Conservation (phyloP, 1,284 basidiomycete genomes). For the Pulveroboletus sp. region DNA sequence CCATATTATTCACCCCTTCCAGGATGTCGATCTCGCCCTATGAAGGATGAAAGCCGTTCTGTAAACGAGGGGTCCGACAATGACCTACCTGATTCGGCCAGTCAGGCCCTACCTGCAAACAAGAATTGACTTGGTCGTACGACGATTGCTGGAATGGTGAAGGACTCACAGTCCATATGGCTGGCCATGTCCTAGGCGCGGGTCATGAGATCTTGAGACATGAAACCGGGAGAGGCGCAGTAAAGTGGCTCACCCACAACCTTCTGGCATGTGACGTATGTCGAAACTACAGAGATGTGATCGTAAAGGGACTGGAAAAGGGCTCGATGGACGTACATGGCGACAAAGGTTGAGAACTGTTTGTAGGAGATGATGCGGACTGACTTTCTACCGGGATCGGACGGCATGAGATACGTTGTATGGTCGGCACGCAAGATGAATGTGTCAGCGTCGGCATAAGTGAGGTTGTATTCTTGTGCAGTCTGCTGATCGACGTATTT, state of each 20-base stretch:
- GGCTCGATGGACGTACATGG: constrained; percentile 19
- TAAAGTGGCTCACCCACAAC: constrained; percentile 29
- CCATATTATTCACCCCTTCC: constrained; percentile 31
- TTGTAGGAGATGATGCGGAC: constrained; percentile 28
- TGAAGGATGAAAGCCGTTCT: neutral
- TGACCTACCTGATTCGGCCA: constrained; percentile 24
- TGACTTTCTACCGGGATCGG: constrained; percentile 32
- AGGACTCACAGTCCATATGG: constrained; percentile 29
- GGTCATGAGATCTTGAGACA: neutral
- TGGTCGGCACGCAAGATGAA: constrained; percentile 42
- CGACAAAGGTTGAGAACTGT: constrained; percentile 16
- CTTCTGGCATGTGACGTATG: constrained; percentile 30
- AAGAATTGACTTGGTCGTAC: neutral
- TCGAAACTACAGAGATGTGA: constrained; percentile 24
- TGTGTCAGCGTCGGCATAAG: constrained; percentile 30
- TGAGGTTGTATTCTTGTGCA: constrained; percentile 37
- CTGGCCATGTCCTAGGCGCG: constrained; percentile 30
- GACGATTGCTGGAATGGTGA: neutral
- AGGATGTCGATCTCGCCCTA: constrained; percentile 40
- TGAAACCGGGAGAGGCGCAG: neutral
- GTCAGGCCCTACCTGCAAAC: constrained; percentile 22
- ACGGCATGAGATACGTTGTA: constrained; percentile 24
- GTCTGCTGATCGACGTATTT: constrained; percentile 37
- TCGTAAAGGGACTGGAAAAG: neutral
- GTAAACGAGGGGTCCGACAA: neutral